Conservation (phyloP, 805 yeast genomes). For the Wickerhamiella australiensis region DNA sequence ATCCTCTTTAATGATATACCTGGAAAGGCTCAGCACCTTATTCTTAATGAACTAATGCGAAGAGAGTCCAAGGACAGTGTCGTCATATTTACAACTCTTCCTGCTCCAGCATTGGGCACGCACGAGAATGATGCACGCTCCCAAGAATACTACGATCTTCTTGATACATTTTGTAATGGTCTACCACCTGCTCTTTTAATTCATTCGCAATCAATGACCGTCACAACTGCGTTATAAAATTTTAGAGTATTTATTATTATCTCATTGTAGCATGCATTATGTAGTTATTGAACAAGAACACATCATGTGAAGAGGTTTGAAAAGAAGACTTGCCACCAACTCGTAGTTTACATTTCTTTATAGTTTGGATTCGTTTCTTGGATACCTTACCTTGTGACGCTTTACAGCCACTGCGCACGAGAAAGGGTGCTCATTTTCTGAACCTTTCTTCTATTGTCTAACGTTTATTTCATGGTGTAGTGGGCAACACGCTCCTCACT, state of each 20-base stretch:
- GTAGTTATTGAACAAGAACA: not conserved
- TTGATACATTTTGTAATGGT: constrained; percentile 69
- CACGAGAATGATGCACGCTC: constrained; percentile 59
- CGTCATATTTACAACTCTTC: constrained; percentile 77
- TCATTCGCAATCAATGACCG: constrained; percentile 91
- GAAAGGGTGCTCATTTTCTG: too few species aligned
- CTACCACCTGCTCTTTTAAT: constrained; percentile 74
- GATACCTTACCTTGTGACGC: too few species aligned
- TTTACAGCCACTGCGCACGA: constrained; percentile 7
- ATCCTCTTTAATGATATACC: constrained; percentile 75
- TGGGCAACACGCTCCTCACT: constrained; percentile 47
- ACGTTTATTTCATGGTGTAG: constrained; percentile 54
- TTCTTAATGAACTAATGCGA: constrained; percentile 75
- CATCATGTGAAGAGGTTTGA: too few species aligned
- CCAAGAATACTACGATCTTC: constrained; percentile 58
- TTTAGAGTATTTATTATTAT: not conserved
- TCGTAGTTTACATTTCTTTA: too few species aligned
- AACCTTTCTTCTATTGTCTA: not conserved
- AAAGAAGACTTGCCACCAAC: too few species aligned
- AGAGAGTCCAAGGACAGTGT: constrained; percentile 51
- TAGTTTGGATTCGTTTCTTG: too few species aligned
- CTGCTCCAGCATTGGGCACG: constrained; percentile 77
- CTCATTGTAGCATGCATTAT: not conserved
- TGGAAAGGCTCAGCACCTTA: constrained; percentile 78
- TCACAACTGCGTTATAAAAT: constrained; percentile 68